Evolutionary conservation across 73 alveolate species (phyloP), one percentile per base, ranked within the genome.

Genomic region (Paramecium caudatum): DNA sequence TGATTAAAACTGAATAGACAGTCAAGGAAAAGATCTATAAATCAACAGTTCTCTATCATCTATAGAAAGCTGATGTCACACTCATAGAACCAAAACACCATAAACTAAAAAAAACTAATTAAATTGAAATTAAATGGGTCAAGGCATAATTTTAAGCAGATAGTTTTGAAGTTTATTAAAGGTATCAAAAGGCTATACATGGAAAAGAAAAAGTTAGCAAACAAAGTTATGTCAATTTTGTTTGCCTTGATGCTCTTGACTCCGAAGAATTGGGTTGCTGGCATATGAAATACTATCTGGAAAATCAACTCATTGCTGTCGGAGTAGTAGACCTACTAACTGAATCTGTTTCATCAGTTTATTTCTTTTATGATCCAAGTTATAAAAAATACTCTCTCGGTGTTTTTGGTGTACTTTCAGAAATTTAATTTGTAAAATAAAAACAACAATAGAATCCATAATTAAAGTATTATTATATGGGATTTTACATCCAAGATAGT

Each of bases 321-420:
- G 97, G 99, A 7, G 97, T 93, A 6, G 69, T 82, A 7, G 99
- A 98, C 68, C 90, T 98, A 15, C 80, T 95, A 27, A 98, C 98
- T 8, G 61, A 50, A 16, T 87, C 91, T 10, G 46, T 93, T n/a
- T 88, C 93, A 47, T 91, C 97, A 49, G 97, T 82, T 0, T 98
- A 96, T 94, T 96, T 95, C 74, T 94, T 94, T 82, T 98, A 97
- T 91, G 99, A 97, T 45, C 98, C 99, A 33, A 97, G 96, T 55
- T 96, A 82, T 92, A 81, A 88, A 32, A 96, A 94, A 84, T 91
- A 97, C 23, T 92, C 95, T 49, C 65, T 95, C 46, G 99, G 99
- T 12, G 94, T 94, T 47, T 82, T 95, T 30, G 95, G 98, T 13
- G 98, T 96, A n/a, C 83, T 98, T 23, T 83, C 95, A 48, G 99